phyloP scores from a whole-genome alignment of 495 filamentous ascomycete genomes.

The Tetracladium setigerum region DNA sequence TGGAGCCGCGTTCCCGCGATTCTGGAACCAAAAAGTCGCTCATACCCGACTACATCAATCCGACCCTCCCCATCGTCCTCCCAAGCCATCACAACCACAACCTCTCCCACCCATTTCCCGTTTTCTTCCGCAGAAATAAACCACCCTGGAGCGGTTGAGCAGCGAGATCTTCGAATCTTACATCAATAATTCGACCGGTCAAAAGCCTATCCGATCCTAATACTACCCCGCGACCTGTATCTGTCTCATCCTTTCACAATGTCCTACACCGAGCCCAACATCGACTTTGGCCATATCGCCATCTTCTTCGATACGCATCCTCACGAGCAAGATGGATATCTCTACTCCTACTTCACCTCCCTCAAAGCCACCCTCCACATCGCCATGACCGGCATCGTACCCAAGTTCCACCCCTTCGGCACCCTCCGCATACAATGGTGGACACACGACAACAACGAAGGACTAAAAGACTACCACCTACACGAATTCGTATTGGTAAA shows the following conservation, averaged over 20 bases:
- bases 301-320: constrained; percentile 19
- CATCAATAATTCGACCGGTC: neutral
- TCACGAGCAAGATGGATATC: constrained; percentile 15
- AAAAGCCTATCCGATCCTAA: neutral
- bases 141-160: too few relatives aligned
- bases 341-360: constrained; percentile 12
- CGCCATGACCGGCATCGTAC: constrained; percentile 12
- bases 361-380: constrained; percentile 12
- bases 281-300: constrained; percentile 11
- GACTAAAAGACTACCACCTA: constrained; percentile 13
- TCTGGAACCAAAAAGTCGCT: too few relatives aligned
- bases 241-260: neutral
- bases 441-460: constrained; percentile 10
- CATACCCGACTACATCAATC: too few relatives aligned
- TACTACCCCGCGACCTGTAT: constrained; percentile 7
- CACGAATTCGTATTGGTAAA: constrained; percentile 9
- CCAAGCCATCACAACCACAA: constrained; percentile 1
- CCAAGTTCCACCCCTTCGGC: constrained; percentile 8
- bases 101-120: constrained; percentile 13
- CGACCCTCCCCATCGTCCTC: constrained; percentile 6
- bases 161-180: neutral
- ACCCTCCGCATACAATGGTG: constrained; percentile 13
- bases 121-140: constrained; percentile 10
- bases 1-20: too few relatives aligned
- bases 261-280: constrained; percentile 1